Base-by-base conservation (phyloP, 805 yeast genomes). In the Komagataella phaffii region DNA sequence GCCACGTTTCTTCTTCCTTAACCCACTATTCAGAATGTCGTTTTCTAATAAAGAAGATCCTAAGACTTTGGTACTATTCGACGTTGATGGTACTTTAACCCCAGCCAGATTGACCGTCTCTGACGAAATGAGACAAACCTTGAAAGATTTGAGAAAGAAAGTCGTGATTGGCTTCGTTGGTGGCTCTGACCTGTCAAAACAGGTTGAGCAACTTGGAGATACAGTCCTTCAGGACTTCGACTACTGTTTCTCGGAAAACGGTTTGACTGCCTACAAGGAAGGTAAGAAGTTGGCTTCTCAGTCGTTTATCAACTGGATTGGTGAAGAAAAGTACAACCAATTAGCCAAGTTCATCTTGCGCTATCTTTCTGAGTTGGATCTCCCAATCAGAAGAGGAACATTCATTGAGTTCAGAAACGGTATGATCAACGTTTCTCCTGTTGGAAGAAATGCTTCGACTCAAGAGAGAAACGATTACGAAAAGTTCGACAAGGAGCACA, bases 381-480 rank as follows among this genome's bases (percentile, higher is more conserved):
- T 93, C 59, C 99, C 99, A 65, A 79, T 85, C 68, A 88, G 97
- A 82, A 88, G 97, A 77, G 99, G 99, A 70, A 93, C 99, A 54
- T 93, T 93, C 72, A 74, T 93, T 60, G 99, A 93, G 77, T 93
- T 93, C 80, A 88, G 99, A 81, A 93, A 93, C 70, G 99, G 99
- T 70, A 90, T 93, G 96, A 87, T 93, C 72, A 93, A 93, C 73
- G 88, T 93, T 57, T 89, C 97, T 14, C 99, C 99, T 61, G 81
- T 93, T 55, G 99, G 99, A 64, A 88, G 99, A 81, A 93, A 93
- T 68, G 98, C 98, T 55, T 83, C 95, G 45, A 88, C 88, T 59
- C 80, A 79, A 58, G 97, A 93, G 77, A 87, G 99, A 76, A 82
- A 79, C 70, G 97, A 89, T 61, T 93, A 76, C 66, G 98, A 93